Conservation (phyloP, 768 basidiomycete species). For the Candolleomyces eurysporus region DNA sequence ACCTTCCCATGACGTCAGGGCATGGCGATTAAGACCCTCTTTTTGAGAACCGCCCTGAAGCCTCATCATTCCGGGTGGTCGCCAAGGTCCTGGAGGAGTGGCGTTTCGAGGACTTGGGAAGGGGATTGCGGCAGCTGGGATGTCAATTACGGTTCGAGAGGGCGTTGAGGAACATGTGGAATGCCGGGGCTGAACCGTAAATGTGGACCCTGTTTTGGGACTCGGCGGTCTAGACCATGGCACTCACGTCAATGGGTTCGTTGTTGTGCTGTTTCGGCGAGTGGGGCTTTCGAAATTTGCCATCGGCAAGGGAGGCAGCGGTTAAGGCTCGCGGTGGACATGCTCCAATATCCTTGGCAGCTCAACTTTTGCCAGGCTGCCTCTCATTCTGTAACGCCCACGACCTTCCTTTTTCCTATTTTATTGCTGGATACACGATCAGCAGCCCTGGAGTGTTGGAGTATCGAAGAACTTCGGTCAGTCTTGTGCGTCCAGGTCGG, state of each 20-base stretch:
- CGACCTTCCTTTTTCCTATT: background rate
- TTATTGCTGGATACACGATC: slow-evolving; percentile 4
- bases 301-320: background rate
- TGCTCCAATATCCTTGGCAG: background rate
- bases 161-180: no score
- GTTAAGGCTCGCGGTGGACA: background rate
- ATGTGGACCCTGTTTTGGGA: background rate
- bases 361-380: background rate
- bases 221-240: background rate
- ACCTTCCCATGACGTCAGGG: background rate
- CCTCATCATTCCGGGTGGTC: no score
- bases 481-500: no score
- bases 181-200: background rate
- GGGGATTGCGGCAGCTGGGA: no score
- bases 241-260: background rate
- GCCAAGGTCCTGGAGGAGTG: no score
- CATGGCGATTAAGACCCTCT: background rate
- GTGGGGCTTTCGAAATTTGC: background rate
- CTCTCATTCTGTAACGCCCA: background rate
- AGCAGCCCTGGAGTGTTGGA: background rate
- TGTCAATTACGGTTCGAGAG: no score
- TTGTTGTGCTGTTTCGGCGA: no score
- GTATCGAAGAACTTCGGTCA: background rate
- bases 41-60: background rate
- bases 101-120: no score